A percentile compares a stretch with the other conserved stretches of the same genome.
These are phyloP conservation scores for Apiotrichum porosum DNA, from an alignment of 1,284 basidiomycete genomes.

Conservation along the genomic window DNA sequence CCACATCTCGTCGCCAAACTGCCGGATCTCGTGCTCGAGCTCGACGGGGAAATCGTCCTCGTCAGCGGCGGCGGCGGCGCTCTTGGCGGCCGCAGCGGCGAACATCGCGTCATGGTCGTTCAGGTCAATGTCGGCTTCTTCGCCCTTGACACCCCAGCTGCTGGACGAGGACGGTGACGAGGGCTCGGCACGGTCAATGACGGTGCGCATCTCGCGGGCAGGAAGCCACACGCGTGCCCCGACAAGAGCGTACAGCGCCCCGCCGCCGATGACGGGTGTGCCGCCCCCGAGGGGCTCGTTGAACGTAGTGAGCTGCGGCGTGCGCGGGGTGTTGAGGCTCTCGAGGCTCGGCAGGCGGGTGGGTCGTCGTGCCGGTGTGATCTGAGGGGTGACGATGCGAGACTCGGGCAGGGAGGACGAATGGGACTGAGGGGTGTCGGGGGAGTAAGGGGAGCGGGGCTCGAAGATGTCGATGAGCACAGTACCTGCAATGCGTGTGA, in stretches of 20 bases:
- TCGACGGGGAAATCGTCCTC: conserved; percentile 21
- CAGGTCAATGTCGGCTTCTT: too few species aligned
- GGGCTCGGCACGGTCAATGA: conserved; percentile 22
- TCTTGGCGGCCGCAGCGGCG: too few species aligned
- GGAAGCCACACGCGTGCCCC: conserved; percentile 37
- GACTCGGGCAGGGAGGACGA: not conserved
- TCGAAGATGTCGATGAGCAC: conserved; percentile 6
- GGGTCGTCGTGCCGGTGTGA: not conserved
- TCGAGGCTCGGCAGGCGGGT: not conserved
- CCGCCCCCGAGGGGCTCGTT: not conserved
- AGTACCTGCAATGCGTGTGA: conserved; percentile 4
- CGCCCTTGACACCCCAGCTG: too few species aligned
- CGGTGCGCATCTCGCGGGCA: conserved; percentile 17
- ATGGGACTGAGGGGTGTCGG: not conserved
- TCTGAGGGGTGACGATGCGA: not conserved
- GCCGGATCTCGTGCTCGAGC: conserved; percentile 17
- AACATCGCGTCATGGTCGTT: too few species aligned
- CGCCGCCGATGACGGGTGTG: conserved; percentile 48
- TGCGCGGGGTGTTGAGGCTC: not conserved
- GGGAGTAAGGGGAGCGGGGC: not conserved
- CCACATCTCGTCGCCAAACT: conserved; percentile 38
- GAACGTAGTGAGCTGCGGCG: not conserved
- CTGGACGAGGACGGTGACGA: not conserved
- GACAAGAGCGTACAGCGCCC: conserved; percentile 35
- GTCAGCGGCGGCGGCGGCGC: not conserved